Conservation (phyloP, 345 rosid genomes). For the Luvunga scandens region DNA sequence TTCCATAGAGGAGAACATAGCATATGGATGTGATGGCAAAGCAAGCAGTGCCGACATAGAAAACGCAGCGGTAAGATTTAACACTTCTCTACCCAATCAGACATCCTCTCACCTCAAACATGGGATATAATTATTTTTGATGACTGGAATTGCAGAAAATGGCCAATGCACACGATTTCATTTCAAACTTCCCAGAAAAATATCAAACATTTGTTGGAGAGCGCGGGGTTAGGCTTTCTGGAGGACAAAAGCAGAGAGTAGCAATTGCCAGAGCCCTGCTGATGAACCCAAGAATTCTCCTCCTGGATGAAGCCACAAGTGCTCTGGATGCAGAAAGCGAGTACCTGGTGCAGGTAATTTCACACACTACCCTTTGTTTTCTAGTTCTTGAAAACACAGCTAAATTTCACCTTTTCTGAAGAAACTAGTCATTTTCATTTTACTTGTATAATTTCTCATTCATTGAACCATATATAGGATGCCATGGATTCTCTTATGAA, state of each 20-base stretch:
- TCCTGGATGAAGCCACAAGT: slow-evolving; percentile 95
- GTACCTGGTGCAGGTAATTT: slow-evolving; percentile 81
- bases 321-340: slow-evolving; percentile 96
- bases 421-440: neutral
- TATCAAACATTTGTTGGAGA: slow-evolving; percentile 80
- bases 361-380: neutral
- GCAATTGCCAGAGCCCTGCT: slow-evolving; percentile 91
- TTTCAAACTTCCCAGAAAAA: slow-evolving; percentile 74
- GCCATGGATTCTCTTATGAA: slow-evolving; percentile 96
- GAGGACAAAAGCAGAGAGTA: slow-evolving; percentile 91
- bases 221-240: slow-evolving; percentile 89
- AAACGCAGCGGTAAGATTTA: slow-evolving; percentile 61
- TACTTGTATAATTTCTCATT: neutral
- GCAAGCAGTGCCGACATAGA: slow-evolving; percentile 52
- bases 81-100: neutral
- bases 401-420: neutral
- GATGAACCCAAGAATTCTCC: slow-evolving; percentile 81
- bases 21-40: slow-evolving; percentile 69
- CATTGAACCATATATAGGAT: slow-evolving; percentile 42
- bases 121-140: neutral
- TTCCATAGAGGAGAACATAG: slow-evolving; percentile 54
- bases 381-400: neutral
- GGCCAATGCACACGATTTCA: slow-evolving; percentile 94
- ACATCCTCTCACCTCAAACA: neutral
- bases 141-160: slow-evolving; percentile 57